These are phyloP conservation scores for Ceratobasidium sp. DNA, from an alignment of 1,284 basidiomycete species.

Conservation along the genomic window DNA sequence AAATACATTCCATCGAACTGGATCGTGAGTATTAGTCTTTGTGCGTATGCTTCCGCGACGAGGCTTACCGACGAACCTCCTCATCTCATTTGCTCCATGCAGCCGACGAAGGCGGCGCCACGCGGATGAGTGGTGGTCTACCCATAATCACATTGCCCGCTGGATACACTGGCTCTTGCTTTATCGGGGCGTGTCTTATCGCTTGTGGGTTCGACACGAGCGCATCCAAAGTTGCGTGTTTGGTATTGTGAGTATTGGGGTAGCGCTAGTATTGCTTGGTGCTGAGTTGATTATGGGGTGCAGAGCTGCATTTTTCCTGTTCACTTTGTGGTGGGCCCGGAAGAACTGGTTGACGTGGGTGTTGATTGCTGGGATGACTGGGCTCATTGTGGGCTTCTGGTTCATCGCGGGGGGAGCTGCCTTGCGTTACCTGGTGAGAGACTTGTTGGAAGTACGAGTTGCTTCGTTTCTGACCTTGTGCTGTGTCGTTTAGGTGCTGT, in stretches of 20 bases:
- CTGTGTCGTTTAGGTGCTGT: slow-evolving; percentile 71
- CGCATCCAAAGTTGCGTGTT: slow-evolving; percentile 86
- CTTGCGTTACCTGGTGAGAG: slow-evolving; percentile 70
- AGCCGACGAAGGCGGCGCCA: slow-evolving; percentile 93
- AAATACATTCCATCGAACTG: slow-evolving; percentile 85
- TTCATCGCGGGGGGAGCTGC: slow-evolving; percentile 77
- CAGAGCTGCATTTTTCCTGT: slow-evolving; percentile 79
- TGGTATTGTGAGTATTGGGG: slow-evolving; percentile 61
- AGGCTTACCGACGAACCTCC: slow-evolving; percentile 41
- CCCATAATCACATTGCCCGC: slow-evolving; percentile 73
- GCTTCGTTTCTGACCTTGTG: slow-evolving; percentile 45
- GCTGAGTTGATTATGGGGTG: slow-evolving; percentile 11
- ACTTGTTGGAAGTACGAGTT: slow-evolving; percentile 41
- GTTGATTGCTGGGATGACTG: slow-evolving; percentile 76
- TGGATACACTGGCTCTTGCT: slow-evolving; percentile 89
- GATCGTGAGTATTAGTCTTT: slow-evolving; percentile 63
- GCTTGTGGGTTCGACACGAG: slow-evolving; percentile 93
- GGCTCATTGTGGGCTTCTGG: slow-evolving; percentile 81
- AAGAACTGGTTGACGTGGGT: slow-evolving; percentile 80
- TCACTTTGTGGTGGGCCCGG: slow-evolving; percentile 88
- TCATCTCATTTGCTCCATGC: slow-evolving; percentile 44
- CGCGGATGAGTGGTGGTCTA: slow-evolving; percentile 92
- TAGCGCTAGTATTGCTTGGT: too few species aligned
- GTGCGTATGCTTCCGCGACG: background rate
- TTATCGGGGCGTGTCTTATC: slow-evolving; percentile 90